Base-by-base conservation (phyloP, 2,329 filamentous ascomycete genomes). In the Coniochaeta sp. region DNA sequence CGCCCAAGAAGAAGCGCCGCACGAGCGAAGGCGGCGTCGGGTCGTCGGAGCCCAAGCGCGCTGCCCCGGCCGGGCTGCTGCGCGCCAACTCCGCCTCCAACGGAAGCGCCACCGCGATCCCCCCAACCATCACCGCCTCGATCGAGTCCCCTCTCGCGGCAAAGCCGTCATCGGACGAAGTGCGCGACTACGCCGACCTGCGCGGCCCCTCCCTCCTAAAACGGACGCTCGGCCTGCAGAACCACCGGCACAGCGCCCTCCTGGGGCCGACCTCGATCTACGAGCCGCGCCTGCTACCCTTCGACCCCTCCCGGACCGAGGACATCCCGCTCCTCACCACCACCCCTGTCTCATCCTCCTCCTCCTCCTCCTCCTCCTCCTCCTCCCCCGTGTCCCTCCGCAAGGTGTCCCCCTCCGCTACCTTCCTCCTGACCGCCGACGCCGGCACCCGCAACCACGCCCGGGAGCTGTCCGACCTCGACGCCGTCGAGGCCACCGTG, bases 401-500 rank as follows among this genome's bases (percentile, higher is more conserved):
- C n/a, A 65, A 67, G 1, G 66, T 70, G 19, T 60, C 65, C 26
- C 59, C 62, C 24, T 30, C 47, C 6, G 64, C 64, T 22, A 65
- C 65, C 0, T 70, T 70, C 30, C 50, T 69, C 30, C 62, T 63
- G 14, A 63, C 64, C 6, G 61, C 62, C 16, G 68, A 70, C 59
- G 58, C 59, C 24, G 60, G 64, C 44, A 65, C 67, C 0, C 61
- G 63, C 44, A 63, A 63, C 55, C 64, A 62, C 52, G 40, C 16
- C 36, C 63, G 64, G 40, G 61, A 63, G 14, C 59, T 64, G 42
- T 47, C 61, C 9, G 73, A 75, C 36, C 64, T 75, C 16, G 77
- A 79, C 65, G 79, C 80, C 32, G 81, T 89, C 60, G 86, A 89
- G 69, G 78, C 79, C 30, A 76, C 85, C 42, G 84, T 90, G 4